A percentile compares a stretch with the other conserved stretches of the same genome.
phyloP scores from a whole-genome alignment of 148 eudicot genomes.

The Vaccinium vitisidaea region DNA sequence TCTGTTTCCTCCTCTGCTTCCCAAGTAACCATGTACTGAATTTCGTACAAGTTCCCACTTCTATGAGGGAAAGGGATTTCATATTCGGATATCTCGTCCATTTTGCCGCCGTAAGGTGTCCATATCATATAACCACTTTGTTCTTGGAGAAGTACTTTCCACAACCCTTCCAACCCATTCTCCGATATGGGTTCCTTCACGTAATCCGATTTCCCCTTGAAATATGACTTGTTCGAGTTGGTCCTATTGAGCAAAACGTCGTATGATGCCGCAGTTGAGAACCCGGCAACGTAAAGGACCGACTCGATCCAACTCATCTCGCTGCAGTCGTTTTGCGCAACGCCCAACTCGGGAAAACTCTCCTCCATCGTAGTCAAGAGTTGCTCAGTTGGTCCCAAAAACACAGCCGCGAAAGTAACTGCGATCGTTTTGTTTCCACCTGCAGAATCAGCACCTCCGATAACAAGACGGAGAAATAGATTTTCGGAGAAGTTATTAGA shows the following conservation, averaged over 20 bases:
- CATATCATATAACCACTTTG: conserved; percentile 24
- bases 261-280: conserved; percentile 21
- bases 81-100: conserved; percentile 28
- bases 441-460: background rate
- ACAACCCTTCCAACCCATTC: conserved; percentile 27
- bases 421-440: conserved; percentile 11
- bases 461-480: background rate
- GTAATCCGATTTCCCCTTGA: conserved; percentile 9
- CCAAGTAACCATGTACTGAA: conserved; percentile 40
- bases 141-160: conserved; percentile 32
- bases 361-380: conserved; percentile 27
- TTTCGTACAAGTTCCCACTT: conserved; percentile 35
- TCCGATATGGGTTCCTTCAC: conserved; percentile 39
- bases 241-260: conserved; percentile 21
- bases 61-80: conserved; percentile 41
- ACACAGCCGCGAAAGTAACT: conserved; percentile 25
- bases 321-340: conserved; percentile 22
- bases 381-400: conserved; percentile 24
- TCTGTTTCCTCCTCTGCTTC: conserved; percentile 22
- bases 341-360: conserved; percentile 37
- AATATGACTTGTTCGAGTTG: conserved; percentile 30
- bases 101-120: conserved; percentile 39
- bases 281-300: conserved; percentile 19
- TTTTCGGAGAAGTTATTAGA: background rate
- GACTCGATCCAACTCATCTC: conserved; percentile 47